These are phyloP conservation scores for Daedaleopsis sinensis DNA, from an alignment of 768 basidiomycete species.

Conservation along the genomic window DNA sequence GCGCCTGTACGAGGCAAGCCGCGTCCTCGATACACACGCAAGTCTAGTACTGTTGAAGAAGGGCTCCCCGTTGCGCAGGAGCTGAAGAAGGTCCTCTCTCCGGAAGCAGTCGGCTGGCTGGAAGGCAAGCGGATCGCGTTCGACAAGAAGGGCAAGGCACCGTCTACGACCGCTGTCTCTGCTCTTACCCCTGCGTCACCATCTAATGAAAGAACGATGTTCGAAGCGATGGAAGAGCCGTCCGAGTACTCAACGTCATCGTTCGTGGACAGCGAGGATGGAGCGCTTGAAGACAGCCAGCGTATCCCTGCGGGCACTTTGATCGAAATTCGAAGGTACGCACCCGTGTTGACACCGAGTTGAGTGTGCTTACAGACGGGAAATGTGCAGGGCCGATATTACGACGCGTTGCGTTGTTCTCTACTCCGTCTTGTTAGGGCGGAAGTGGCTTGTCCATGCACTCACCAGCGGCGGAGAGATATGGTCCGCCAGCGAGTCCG, in stretches of 20 bases:
- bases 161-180: not conserved
- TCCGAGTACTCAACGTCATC: not conserved
- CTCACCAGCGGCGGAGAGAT: slow-evolving; percentile 48
- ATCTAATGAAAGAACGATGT: slow-evolving; percentile 8
- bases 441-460: slow-evolving; percentile 6
- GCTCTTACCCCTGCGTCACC: not conserved
- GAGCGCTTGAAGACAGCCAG: not conserved
- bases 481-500: slow-evolving; percentile 49
- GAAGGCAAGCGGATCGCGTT: not conserved
- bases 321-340: slow-evolving; percentile 35
- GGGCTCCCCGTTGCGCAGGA: not conserved
- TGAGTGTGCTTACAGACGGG: no score
- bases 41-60: not conserved
- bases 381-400: not conserved
- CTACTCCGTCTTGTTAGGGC: not conserved
- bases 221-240: not conserved
- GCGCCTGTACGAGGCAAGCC: not conserved
- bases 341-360: not conserved
- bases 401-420: slow-evolving; percentile 23
- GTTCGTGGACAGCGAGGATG: not conserved
- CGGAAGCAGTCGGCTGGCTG: slow-evolving; percentile 10
- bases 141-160: not conserved
- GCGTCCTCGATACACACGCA: not conserved
- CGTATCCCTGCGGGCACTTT: slow-evolving; percentile 35
- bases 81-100: slow-evolving; percentile 8